Percentiles rank a stretch among this genome's conserved stretches.
Conservation (phyloP, 2,329 filamentous ascomycete species). For the Penicillium oxalicum region DNA sequence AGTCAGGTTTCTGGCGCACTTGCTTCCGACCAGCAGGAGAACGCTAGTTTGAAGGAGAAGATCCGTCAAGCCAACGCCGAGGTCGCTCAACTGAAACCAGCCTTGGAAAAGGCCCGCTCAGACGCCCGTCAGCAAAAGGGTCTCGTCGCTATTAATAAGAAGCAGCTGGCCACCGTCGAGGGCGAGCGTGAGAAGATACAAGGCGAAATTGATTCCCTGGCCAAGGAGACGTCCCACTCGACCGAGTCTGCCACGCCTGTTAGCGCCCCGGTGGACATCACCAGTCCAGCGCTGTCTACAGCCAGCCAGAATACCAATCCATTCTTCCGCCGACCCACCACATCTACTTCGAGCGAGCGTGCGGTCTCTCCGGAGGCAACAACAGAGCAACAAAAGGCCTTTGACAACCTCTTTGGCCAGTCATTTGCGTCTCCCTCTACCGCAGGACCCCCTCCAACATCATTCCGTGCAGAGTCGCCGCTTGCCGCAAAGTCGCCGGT, state of each 20-base stretch:
- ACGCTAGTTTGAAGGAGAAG: constrained; percentile 74
- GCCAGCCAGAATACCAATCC: constrained; percentile 78
- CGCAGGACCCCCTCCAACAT: constrained; percentile 49
- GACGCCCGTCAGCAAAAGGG: constrained; percentile 95
- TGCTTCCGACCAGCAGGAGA: constrained; percentile 84
- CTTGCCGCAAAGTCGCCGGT: constrained; percentile 40
- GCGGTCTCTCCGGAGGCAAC: constrained; percentile 42
- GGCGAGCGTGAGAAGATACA: constrained; percentile 83
- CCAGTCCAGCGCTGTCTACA: constrained; percentile 59
- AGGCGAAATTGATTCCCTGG: constrained; percentile 64
- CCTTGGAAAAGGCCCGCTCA: constrained; percentile 86
- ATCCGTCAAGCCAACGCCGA: constrained; percentile 79
- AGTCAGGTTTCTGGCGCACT: constrained; percentile 67
- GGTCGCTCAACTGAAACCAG: constrained; percentile 75
- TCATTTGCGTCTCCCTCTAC: constrained; percentile 49
- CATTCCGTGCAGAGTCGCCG: constrained; percentile 54
- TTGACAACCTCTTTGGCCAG: constrained; percentile 81
- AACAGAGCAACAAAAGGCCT: constrained; percentile 58
- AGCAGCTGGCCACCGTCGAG: constrained; percentile 86
- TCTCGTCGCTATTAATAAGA: constrained; percentile 95
- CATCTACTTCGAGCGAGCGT: constrained; percentile 42
- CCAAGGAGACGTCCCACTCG: constrained; percentile 56
- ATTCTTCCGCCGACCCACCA: constrained; percentile 70
- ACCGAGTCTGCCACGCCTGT: constrained; percentile 37
- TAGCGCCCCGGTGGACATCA: constrained; percentile 47